These are phyloP conservation scores for Juglanconis sp. DNA, from an alignment of 2,329 filamentous ascomycete genomes.

Conservation along the genomic window DNA sequence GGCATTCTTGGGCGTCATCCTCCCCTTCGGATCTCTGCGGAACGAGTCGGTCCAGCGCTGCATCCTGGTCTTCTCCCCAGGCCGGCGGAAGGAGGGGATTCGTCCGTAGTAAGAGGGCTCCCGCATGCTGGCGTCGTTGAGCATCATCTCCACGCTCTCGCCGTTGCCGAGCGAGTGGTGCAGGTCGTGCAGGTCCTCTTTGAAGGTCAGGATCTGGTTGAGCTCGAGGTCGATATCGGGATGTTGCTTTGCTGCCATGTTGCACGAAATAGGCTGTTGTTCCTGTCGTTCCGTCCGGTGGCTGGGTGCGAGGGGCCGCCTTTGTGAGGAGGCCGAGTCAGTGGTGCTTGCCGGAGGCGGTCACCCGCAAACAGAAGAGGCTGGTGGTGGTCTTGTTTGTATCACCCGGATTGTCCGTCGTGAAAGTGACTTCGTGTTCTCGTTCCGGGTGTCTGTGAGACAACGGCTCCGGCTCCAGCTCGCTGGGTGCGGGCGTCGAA, in stretches of 20 bases:
- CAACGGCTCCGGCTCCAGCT: background rate
- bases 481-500: background rate
- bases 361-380: no score
- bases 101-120: slow-evolving; percentile 41
- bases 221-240: slow-evolving; percentile 47
- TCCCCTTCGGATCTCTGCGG: slow-evolving; percentile 54
- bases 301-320: background rate
- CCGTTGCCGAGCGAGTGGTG: slow-evolving; percentile 41
- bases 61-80: slow-evolving; percentile 51
- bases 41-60: slow-evolving; percentile 58
- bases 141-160: slow-evolving; percentile 37
- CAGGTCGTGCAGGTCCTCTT: slow-evolving; percentile 43
- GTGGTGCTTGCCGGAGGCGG: no score
- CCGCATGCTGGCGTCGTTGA: slow-evolving; percentile 33
- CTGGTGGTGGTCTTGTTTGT: no score
- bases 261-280: background rate
- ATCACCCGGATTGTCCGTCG: no score
- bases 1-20: slow-evolving; percentile 40
- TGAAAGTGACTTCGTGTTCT: no score
- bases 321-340: no score
- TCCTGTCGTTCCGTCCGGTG: background rate
- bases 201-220: slow-evolving; percentile 53
- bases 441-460: no score
- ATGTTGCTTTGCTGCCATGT: background rate
- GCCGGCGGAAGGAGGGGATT: slow-evolving; percentile 59